Evolutionary conservation across 108 stramenopile genomes (phyloP).

Genomic region (Aureococcus anophagefferens): DNA sequence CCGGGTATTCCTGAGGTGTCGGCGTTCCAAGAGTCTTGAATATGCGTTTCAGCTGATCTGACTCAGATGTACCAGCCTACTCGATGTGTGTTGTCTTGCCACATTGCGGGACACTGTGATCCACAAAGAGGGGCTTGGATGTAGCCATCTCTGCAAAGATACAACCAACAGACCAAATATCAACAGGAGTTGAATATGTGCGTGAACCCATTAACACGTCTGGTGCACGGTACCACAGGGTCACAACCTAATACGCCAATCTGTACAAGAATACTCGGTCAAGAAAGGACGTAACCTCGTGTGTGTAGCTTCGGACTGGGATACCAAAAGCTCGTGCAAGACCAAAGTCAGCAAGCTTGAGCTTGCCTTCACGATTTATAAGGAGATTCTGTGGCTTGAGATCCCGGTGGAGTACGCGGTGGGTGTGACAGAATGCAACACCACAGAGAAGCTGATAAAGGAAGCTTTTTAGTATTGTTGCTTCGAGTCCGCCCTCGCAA

Average conservation of each 20-base stretch:
- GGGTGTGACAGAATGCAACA: constrained; percentile 96
- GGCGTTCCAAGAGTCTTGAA: constrained; percentile 80
- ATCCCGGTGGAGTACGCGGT: constrained; percentile 89
- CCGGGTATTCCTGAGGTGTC: constrained; percentile 64
- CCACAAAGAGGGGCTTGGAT: constrained; percentile 54
- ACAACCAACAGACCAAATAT: constrained; percentile 96
- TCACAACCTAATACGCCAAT: constrained; percentile 58
- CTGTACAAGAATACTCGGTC: neutral
- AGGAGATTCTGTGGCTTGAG: constrained; percentile 91
- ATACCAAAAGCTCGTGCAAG: constrained; percentile 94
- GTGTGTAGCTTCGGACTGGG: constrained; percentile 83
- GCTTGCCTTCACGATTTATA: constrained; percentile 85
- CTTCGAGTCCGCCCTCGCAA: constrained; percentile 78
- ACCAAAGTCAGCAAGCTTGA: constrained; percentile 99
- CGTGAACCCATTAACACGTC: constrained; percentile 92
- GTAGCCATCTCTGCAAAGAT: constrained; percentile 97
- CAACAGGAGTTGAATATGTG: constrained; percentile 92
- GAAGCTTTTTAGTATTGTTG: constrained; percentile 83
- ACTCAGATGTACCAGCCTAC: constrained; percentile 79
- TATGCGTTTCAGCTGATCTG: constrained; percentile 82
- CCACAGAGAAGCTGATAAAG: constrained; percentile 92
- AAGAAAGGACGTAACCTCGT: no score
- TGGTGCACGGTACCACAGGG: constrained; percentile 96
- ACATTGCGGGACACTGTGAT: constrained; percentile 5
- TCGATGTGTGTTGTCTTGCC: neutral